A percentile compares a stretch with the other conserved stretches of the same genome.
phyloP scores from a whole-genome alignment of 345 rosid species.

The Theobroma cacao region DNA sequence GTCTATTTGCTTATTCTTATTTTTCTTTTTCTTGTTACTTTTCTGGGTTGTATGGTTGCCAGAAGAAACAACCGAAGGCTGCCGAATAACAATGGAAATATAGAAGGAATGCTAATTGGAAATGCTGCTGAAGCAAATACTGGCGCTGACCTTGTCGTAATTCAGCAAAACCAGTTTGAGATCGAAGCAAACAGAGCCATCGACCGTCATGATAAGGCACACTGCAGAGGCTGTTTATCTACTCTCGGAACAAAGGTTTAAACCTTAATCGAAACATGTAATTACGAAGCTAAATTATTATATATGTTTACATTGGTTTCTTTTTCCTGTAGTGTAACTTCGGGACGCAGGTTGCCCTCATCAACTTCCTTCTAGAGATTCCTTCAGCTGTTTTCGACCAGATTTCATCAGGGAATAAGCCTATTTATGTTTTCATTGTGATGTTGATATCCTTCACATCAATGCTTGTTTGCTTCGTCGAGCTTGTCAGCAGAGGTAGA shows the following conservation, averaged over 20 bases:
- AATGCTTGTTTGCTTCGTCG: neutral
- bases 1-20: neutral
- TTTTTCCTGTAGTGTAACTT: neutral
- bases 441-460: neutral
- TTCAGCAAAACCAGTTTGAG: too few species aligned
- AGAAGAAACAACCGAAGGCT: neutral
- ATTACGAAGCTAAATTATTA: too few species aligned
- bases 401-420: neutral
- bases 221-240: neutral
- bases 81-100: neutral
- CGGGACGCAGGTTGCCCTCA: too few species aligned
- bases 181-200: too few species aligned
- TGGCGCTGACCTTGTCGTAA: too few species aligned
- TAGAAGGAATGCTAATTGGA: neutral
- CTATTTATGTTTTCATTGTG: neutral
- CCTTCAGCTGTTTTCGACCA: neutral
- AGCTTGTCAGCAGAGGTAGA: neutral
- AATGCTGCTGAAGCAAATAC: neutral
- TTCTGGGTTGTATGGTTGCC: neutral
- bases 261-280: too few species aligned
- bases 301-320: neutral
- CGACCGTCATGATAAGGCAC: neutral
- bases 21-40: neutral
- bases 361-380: neutral
- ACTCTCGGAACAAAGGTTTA: neutral